phyloP scores from a whole-genome alignment of 2,329 filamentous ascomycete species.

The Fonsecaea pedrosoi region DNA sequence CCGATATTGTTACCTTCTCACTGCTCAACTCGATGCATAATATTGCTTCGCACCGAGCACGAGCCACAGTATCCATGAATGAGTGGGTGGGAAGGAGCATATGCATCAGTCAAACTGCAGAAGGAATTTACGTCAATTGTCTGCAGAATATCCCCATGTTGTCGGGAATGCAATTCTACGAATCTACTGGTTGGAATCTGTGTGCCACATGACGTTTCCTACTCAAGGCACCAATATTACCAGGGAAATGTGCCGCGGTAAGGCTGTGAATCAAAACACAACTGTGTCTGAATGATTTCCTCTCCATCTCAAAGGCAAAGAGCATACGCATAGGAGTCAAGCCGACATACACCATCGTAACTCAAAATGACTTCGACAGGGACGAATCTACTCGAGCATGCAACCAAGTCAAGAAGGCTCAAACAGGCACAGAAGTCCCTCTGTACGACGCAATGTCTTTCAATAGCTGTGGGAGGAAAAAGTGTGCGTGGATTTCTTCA shows the following conservation, averaged over 20 bases:
- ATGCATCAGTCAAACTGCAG: not conserved
- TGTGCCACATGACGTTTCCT: not conserved
- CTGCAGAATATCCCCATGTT: not conserved
- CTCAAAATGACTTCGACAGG: not conserved
- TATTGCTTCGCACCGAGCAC: not conserved
- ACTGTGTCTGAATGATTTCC: not conserved
- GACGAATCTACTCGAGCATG: slow-evolving; percentile 6
- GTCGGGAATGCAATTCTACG: not conserved
- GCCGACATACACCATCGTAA: not conserved
- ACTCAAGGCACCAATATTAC: not conserved
- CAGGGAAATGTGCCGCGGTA: not conserved
- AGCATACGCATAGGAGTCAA: not conserved
- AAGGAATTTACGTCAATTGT: not conserved
- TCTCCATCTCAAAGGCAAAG: not conserved
- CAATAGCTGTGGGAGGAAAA: slow-evolving; percentile 30
- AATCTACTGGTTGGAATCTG: not conserved
- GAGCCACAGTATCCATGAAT: not conserved
- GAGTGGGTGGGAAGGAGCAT: not conserved
- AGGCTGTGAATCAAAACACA: not conserved
- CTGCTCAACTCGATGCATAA: not conserved
- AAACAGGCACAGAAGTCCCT: slow-evolving; percentile 17
- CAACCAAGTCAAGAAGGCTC: slow-evolving; percentile 9
- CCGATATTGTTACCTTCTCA: not conserved
- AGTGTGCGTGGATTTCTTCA: slow-evolving; percentile 45
- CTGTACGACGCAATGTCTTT: slow-evolving; percentile 24